Percentiles rank a stretch among this genome's conserved stretches.
Evolutionary conservation across 2,329 filamentous ascomycete species (phyloP).

Genomic region (Microdochium bolleyi): DNA sequence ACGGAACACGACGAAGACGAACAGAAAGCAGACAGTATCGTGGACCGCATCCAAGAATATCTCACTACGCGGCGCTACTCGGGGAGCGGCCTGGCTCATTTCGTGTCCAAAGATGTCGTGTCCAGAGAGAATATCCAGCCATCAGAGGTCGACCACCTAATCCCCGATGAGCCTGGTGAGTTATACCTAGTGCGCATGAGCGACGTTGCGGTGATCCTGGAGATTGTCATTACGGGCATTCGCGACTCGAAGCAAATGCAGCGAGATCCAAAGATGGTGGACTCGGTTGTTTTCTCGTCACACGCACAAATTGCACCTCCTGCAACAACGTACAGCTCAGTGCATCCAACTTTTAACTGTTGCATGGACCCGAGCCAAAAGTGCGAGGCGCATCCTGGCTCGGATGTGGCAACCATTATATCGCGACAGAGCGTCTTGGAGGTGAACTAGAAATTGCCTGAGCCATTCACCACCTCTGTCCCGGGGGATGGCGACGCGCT

Average conservation of each 20-base stretch:
- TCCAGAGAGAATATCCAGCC: not conserved
- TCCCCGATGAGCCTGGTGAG: slow-evolving; percentile 2
- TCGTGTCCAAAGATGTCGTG: not conserved
- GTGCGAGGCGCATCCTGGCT: not conserved
- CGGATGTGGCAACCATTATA: slow-evolving; percentile 14
- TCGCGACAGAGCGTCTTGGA: slow-evolving; percentile 23
- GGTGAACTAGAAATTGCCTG: slow-evolving; percentile 15
- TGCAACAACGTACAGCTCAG: slow-evolving; percentile 19
- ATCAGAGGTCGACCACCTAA: not conserved
- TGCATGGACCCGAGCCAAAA: not conserved
- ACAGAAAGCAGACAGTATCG: slow-evolving; percentile 11
- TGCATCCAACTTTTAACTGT: slow-evolving; percentile 15
- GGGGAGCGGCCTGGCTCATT: slow-evolving; percentile 1
- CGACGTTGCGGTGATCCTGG: slow-evolving; percentile 19
- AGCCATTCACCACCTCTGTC: slow-evolving; percentile 2
- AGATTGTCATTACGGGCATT: slow-evolving; percentile 18
- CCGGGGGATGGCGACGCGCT: slow-evolving; percentile 1
- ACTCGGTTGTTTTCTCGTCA: not conserved
- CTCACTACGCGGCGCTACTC: slow-evolving; percentile 12
- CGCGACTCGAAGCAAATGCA: not conserved
- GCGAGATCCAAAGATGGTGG: not conserved
- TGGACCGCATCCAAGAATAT: slow-evolving; percentile 14
- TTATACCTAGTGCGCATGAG: slow-evolving; percentile 16
- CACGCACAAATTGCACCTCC: slow-evolving; percentile 6
- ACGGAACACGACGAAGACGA: slow-evolving; percentile 1